These are phyloP conservation scores for Talaromyces liani DNA, from an alignment of 495 filamentous ascomycete genomes.

Conservation along the genomic window DNA sequence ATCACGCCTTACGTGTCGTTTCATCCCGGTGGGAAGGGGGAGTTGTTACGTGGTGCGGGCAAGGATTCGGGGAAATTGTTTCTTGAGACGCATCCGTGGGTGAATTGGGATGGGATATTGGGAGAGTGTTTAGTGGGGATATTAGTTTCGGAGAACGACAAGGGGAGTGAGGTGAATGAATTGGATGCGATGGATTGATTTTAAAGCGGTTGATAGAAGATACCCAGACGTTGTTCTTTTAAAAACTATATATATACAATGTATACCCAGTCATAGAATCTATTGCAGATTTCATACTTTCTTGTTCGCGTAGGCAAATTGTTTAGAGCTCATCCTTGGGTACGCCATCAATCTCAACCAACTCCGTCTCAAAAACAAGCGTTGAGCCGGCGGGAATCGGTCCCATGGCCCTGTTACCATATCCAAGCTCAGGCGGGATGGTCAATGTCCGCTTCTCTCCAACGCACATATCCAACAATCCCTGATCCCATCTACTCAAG, in stretches of 20 bases:
- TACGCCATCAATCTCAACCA: constrained; percentile 82
- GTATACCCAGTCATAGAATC: neutral
- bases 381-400: constrained; percentile 74
- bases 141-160: constrained; percentile 70
- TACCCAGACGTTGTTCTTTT: constrained; percentile 3
- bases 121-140: constrained; percentile 80
- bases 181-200: constrained; percentile 68
- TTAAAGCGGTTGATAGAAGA: neutral
- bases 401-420: constrained; percentile 67
- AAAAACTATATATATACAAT: neutral
- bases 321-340: constrained; percentile 50
- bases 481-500: constrained; percentile 69
- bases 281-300: neutral
- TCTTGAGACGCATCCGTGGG: constrained; percentile 92
- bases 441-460: constrained; percentile 91
- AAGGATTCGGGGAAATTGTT: constrained; percentile 67
- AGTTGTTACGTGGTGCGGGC: constrained; percentile 75
- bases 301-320: neutral
- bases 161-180: constrained; percentile 29
- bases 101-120: constrained; percentile 94
- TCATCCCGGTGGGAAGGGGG: constrained; percentile 85
- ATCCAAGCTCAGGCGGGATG: constrained; percentile 80
- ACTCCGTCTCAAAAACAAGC: constrained; percentile 87
- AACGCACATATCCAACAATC: constrained; percentile 90
- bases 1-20: constrained; percentile 82